A percentile compares a stretch with the other conserved stretches of the same genome.
Evolutionary conservation across 1,284 basidiomycete species (phyloP).

Genomic region (Microstroma glucosiphilum): DNA sequence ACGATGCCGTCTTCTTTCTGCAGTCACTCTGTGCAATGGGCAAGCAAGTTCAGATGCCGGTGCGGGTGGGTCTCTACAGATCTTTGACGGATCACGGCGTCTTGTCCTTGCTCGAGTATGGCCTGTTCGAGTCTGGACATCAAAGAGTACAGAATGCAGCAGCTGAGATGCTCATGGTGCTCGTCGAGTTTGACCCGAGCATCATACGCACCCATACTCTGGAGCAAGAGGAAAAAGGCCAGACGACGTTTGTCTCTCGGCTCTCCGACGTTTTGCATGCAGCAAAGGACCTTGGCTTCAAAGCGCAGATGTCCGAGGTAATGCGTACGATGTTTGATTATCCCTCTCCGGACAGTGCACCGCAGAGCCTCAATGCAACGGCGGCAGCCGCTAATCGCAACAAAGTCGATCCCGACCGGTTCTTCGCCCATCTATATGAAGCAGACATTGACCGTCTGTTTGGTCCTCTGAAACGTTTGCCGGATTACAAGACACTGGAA

Average conservation of each 20-base stretch:
- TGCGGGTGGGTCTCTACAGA: conserved; percentile 80
- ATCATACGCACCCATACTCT: conserved; percentile 77
- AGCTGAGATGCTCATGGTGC: conserved; percentile 76
- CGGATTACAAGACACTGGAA: conserved; percentile 58
- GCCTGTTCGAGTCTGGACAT: conserved; percentile 51
- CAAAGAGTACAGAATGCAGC: conserved; percentile 67
- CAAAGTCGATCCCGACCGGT: conserved; percentile 61
- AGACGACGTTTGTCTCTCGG: conserved; percentile 24
- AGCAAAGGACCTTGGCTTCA: conserved; percentile 74
- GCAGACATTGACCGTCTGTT: conserved; percentile 68
- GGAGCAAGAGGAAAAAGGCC: conserved; percentile 63
- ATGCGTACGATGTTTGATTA: conserved; percentile 73
- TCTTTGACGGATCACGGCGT: conserved; percentile 81
- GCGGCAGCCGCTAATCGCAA: conserved; percentile 12
- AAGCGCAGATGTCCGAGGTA: conserved; percentile 86
- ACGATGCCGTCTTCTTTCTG: conserved; percentile 60
- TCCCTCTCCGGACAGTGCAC: conserved; percentile 36
- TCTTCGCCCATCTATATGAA: conserved; percentile 84
- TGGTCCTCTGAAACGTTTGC: conserved; percentile 69
- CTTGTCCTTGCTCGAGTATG: conserved; percentile 79
- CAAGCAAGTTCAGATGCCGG: conserved; percentile 86
- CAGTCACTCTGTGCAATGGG: conserved; percentile 92
- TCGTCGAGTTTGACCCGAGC: conserved; percentile 85
- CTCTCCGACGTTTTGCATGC: conserved; percentile 65
- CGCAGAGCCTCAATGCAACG: conserved; percentile 9